Evolutionary conservation across 2,329 filamentous ascomycete genomes (phyloP).

Genomic region (Fusarium sp.): DNA sequence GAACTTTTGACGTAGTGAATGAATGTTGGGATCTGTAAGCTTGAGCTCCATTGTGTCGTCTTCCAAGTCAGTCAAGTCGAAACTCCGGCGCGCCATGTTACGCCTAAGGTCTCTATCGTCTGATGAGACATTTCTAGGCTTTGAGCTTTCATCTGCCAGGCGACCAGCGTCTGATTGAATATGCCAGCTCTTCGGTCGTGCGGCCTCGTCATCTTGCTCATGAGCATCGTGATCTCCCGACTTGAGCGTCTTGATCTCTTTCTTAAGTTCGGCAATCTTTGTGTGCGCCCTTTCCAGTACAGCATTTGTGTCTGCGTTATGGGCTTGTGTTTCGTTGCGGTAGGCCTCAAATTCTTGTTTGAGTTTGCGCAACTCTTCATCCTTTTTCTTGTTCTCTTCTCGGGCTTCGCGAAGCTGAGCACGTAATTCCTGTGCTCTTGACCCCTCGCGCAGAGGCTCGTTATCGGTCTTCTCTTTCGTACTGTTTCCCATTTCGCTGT

Average conservation of each 20-base stretch:
- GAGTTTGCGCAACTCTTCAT: slow-evolving; percentile 62
- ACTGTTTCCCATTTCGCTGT: slow-evolving; percentile 1
- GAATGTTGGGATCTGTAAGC: slow-evolving; percentile 31
- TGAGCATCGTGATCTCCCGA: slow-evolving; percentile 30
- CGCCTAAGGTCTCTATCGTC: slow-evolving; percentile 14
- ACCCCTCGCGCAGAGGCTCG: slow-evolving; percentile 38
- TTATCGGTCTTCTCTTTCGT: slow-evolving; percentile 48
- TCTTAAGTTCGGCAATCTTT: slow-evolving; percentile 67
- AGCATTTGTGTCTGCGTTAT: slow-evolving; percentile 66
- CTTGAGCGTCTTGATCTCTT: slow-evolving; percentile 62
- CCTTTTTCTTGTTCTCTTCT: slow-evolving; percentile 60
- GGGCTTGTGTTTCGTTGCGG: slow-evolving; percentile 64
- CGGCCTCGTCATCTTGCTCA: slow-evolving; percentile 21
- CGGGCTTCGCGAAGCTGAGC: slow-evolving; percentile 57
- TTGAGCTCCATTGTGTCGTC: slow-evolving; percentile 36
- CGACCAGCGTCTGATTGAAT: slow-evolving; percentile 35
- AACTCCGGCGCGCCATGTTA: slow-evolving; percentile 41
- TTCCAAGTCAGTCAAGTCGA: slow-evolving; percentile 45
- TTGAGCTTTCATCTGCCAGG: slow-evolving; percentile 19
- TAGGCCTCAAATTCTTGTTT: slow-evolving; percentile 65
- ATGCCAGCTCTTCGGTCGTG: slow-evolving; percentile 50
- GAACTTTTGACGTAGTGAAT: slow-evolving; percentile 52
- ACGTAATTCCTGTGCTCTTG: slow-evolving; percentile 54
- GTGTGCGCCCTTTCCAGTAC: slow-evolving; percentile 67
- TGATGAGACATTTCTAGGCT: background rate